Percentiles rank a stretch among this genome's conserved stretches.
Conservation (phyloP, 495 filamentous ascomycete genomes). For the Mytilinidion resinicola region DNA sequence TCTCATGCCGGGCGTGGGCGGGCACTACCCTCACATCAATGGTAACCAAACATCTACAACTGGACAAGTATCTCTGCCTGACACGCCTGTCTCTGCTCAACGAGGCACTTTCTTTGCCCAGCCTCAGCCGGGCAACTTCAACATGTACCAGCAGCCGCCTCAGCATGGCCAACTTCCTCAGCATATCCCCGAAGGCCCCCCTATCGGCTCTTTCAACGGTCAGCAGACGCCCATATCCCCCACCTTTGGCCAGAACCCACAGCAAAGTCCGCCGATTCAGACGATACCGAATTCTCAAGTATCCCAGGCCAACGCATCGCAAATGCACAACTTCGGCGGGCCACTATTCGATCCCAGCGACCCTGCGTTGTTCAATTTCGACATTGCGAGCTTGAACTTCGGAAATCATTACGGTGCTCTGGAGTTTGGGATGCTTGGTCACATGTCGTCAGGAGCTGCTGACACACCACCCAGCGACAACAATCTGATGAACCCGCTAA, state of each 20-base stretch:
- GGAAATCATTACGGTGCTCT: conserved; percentile 89
- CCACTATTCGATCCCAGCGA: conserved; percentile 80
- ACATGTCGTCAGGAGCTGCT: conserved; percentile 81
- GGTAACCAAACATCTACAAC: conserved; percentile 13
- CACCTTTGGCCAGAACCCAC: conserved; percentile 25
- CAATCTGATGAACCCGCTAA: conserved; percentile 26
- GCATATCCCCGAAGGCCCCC: conserved; percentile 26
- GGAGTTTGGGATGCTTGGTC: conserved; percentile 89
- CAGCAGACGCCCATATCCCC: conserved; percentile 32
- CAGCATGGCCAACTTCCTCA: conserved; percentile 21
- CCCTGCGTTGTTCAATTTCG: conserved; percentile 86
- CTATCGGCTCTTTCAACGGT: conserved; percentile 21
- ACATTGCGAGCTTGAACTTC: conserved; percentile 88
- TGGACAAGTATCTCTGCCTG: conserved; percentile 2
- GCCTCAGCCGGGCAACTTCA: conserved; percentile 27
- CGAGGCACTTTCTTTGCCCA: conserved; percentile 15
- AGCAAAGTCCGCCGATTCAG: conserved; percentile 34
- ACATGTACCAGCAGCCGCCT: conserved; percentile 11
- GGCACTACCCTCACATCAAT: conserved; percentile 43
- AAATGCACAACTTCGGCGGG: conserved; percentile 24
- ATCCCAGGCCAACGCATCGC: conserved; percentile 22
- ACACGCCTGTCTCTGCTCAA: conserved; percentile 7
- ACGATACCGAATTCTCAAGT: conserved; percentile 36
- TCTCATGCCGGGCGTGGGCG: conserved; percentile 53
- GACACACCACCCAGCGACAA: conserved; percentile 67